Conservation (phyloP, 1,139 yeast species). For the Candida mesenterica region DNA sequence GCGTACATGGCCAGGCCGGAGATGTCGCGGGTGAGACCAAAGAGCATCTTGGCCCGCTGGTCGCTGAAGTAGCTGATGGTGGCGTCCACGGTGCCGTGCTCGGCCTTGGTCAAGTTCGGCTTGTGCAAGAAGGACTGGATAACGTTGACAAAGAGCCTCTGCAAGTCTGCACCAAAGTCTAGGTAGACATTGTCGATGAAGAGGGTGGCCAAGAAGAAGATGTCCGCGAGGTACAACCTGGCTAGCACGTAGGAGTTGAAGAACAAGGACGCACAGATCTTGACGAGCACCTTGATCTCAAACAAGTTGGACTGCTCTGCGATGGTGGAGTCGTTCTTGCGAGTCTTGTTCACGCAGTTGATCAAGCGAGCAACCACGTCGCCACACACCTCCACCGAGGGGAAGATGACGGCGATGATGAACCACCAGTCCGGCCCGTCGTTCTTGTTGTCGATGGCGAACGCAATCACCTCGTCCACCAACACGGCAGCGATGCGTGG, state of each 20-base stretch:
- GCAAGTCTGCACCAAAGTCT: conserved; percentile 65
- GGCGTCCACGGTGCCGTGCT: conserved; percentile 45
- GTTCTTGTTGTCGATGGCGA: conserved; percentile 72
- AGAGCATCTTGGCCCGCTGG: conserved; percentile 70
- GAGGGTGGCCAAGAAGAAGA: conserved; percentile 65
- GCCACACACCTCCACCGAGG: conserved; percentile 74
- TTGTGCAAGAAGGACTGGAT: conserved; percentile 70
- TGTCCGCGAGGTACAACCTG: conserved; percentile 69
- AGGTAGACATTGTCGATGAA: conserved; percentile 73
- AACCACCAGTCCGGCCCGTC: conserved; percentile 69
- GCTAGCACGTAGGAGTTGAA: conserved; percentile 71
- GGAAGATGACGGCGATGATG: conserved; percentile 62
- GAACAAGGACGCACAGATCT: conserved; percentile 63
- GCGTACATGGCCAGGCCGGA: conserved; percentile 26
- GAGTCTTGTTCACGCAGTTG: conserved; percentile 51
- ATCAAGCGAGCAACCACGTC: conserved; percentile 57
- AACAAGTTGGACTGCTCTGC: conserved; percentile 66
- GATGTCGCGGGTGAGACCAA: conserved; percentile 73
- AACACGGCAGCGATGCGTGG: conserved; percentile 56
- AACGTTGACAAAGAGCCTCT: conserved; percentile 64
- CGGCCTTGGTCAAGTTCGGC: conserved; percentile 46
- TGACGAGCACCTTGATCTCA: conserved; percentile 69
- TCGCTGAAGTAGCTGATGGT: conserved; percentile 64
- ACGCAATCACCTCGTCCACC: conserved; percentile 71
- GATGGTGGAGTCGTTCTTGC: conserved; percentile 47